Conservation (phyloP, 805 yeast species). For the Sugiyamaella mastotermitis region DNA sequence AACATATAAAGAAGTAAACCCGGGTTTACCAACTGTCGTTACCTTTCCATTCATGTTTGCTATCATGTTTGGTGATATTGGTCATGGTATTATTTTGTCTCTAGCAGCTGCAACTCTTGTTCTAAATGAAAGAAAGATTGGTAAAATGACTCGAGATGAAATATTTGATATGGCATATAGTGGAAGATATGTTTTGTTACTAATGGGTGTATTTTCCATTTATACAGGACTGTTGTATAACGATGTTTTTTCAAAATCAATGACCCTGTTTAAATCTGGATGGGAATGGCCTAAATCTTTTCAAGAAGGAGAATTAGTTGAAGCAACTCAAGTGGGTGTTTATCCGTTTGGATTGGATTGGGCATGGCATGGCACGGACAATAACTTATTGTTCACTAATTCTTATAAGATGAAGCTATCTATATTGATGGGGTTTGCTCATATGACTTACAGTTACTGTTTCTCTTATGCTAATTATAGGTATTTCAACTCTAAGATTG, state of each 20-base stretch:
- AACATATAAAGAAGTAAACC: slow-evolving; percentile 88
- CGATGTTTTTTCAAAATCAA: slow-evolving; percentile 86
- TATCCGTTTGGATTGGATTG: slow-evolving; percentile 87
- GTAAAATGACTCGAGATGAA: slow-evolving; percentile 65
- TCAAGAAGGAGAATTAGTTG: slow-evolving; percentile 60
- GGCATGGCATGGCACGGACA: slow-evolving; percentile 97
- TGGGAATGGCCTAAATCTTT: slow-evolving; percentile 83
- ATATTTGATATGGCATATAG: slow-evolving; percentile 92
- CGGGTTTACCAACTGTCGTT: slow-evolving; percentile 88
- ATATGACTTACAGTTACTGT: slow-evolving; percentile 84
- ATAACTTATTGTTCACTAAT: slow-evolving; percentile 80
- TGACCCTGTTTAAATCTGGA: slow-evolving; percentile 81
- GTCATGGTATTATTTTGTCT: slow-evolving; percentile 84
- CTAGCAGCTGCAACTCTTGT: slow-evolving; percentile 68
- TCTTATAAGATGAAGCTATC: slow-evolving; percentile 97
- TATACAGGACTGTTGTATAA: slow-evolving; percentile 92
- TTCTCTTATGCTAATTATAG: slow-evolving; percentile 78
- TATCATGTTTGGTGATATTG: slow-evolving; percentile 97
- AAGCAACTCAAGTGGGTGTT: slow-evolving; percentile 58
- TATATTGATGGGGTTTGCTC: slow-evolving; percentile 87
- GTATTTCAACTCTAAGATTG: slow-evolving; percentile 65
- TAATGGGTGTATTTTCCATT: slow-evolving; percentile 96
- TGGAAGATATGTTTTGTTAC: slow-evolving; percentile 83
- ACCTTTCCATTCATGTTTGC: slow-evolving; percentile 99
- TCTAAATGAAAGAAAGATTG: slow-evolving; percentile 62